Evolutionary conservation across 164 flowering plant genomes (phyloP), one percentile per base, ranked within the genome.

Genomic region (Paratinospora sagittata): DNA sequence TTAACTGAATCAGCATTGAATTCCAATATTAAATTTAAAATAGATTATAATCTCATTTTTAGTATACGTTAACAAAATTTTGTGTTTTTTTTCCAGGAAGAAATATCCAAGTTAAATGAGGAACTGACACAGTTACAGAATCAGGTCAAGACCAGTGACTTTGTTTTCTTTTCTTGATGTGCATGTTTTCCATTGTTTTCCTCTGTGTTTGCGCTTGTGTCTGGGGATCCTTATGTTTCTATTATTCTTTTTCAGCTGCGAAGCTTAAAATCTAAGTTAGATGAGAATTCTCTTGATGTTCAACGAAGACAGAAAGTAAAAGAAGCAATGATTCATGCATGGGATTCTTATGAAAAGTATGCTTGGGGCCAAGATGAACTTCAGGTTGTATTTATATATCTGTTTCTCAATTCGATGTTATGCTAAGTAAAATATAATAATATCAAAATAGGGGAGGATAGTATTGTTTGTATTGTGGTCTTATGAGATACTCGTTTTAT

Each of bases 321-420:
- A 84, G 98, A 90, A 75, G 99, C 99, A 39, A 91, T 93, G 98
- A 76, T 96, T 78, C 98, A 93, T 85, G 99, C 99, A 8, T 96
- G 98, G 99, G 86, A 78, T 63, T 88, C 95, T 14, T 93, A 93
- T 72, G 97, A 93, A 84, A 90, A 83, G 77, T 96, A 91, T 86
- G 99, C 99, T 8, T 96, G 98, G 99, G 98, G 99, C 62, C 86
- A 86, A 78, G 99, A 96, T 85, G 99, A 96, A 79, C 99, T 96
- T 78, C 97, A 93, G 92, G 99, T 95, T 77, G 61, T 6, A 19
- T 21, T 55, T 19, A 7, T n/a, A 55, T 8, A 55, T 55, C 8
- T 55, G 21, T n/a, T 41, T 3, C 45, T 41, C 45, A 8, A 11
- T 41, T 19, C 24, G 17, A 6, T 55, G 21, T 55, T 55, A 17